These are phyloP conservation scores for Suzukiozyma palmioleophila DNA, from an alignment of 1,139 yeast genomes.

Conservation along the genomic window DNA sequence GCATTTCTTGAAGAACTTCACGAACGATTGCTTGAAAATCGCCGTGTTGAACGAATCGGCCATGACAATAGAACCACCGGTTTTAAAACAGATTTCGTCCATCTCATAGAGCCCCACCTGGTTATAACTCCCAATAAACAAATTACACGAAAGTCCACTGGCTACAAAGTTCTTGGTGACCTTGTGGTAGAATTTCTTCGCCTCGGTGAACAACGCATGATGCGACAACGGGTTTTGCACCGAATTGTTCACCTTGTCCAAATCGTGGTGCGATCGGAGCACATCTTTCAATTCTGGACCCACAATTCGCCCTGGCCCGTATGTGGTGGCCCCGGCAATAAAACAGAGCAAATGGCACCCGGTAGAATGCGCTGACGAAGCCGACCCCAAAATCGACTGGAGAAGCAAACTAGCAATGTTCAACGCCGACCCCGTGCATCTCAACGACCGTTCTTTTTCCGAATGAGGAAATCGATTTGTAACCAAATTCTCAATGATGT, in stretches of 20 bases:
- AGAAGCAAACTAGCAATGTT: conserved; percentile 55
- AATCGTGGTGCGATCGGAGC: conserved; percentile 56
- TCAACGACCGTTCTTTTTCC: conserved; percentile 43
- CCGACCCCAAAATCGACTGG: conserved; percentile 37
- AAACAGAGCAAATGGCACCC: conserved; percentile 64
- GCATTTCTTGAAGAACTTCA: conserved; percentile 43
- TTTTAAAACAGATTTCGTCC: conserved; percentile 52
- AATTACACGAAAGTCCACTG: conserved; percentile 51
- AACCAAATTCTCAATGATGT: conserved; percentile 49
- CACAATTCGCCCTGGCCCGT: conserved; percentile 55
- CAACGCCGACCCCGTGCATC: conserved; percentile 67
- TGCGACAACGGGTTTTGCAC: conserved; percentile 30
- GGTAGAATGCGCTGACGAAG: conserved; percentile 23
- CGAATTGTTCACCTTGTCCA: conserved; percentile 37
- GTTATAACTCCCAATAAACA: conserved; percentile 62
- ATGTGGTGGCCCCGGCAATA: conserved; percentile 55
- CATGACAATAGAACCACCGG: conserved; percentile 62
- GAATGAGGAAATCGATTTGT: conserved; percentile 51
- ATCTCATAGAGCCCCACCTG: conserved; percentile 64
- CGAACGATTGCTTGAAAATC: conserved; percentile 60
- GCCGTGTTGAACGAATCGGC: conserved; percentile 63
- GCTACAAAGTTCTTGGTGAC: conserved; percentile 36
- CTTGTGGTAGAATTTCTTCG: conserved; percentile 40
- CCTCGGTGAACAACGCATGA: conserved; percentile 26
- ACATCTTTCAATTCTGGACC: conserved; percentile 47